Evolutionary conservation across 306 rosid species (phyloP).

Genomic region (Acacia crassicarpa): DNA sequence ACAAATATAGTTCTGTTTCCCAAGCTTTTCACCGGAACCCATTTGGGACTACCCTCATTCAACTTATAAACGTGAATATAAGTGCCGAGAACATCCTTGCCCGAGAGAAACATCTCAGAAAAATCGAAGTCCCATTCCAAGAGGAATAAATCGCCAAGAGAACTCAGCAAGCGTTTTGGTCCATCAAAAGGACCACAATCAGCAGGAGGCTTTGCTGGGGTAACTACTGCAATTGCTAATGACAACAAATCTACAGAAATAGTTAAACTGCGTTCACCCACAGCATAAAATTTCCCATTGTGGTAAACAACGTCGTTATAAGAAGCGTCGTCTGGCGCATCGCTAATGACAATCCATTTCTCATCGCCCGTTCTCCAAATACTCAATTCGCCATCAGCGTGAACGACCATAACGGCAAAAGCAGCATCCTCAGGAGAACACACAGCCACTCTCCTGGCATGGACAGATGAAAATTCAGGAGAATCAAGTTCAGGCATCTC

Average conservation of each 20-base stretch:
- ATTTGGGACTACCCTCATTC: background rate
- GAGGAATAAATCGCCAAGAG: background rate
- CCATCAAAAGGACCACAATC: background rate
- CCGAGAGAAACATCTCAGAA: no score
- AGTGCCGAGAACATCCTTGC: background rate
- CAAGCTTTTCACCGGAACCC: background rate
- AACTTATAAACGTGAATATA: background rate
- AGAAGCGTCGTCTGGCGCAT: background rate
- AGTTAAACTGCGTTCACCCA: background rate
- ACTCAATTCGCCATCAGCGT: background rate
- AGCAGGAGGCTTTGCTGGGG: background rate
- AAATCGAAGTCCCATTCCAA: background rate
- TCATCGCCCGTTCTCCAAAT: background rate
- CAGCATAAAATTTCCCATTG: slow-evolving; percentile 2
- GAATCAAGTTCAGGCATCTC: background rate
- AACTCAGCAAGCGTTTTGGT: background rate
- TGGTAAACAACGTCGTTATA: background rate
- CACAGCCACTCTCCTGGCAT: background rate
- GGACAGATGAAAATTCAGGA: background rate
- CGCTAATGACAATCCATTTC: background rate
- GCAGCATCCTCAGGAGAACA: background rate
- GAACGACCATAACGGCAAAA: background rate
- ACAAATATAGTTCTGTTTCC: background rate
- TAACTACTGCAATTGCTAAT: background rate
- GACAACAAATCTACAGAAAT: background rate